These are phyloP conservation scores for Gelatoporia subvermispora DNA, from an alignment of 768 basidiomycete genomes.

Conservation along the genomic window DNA sequence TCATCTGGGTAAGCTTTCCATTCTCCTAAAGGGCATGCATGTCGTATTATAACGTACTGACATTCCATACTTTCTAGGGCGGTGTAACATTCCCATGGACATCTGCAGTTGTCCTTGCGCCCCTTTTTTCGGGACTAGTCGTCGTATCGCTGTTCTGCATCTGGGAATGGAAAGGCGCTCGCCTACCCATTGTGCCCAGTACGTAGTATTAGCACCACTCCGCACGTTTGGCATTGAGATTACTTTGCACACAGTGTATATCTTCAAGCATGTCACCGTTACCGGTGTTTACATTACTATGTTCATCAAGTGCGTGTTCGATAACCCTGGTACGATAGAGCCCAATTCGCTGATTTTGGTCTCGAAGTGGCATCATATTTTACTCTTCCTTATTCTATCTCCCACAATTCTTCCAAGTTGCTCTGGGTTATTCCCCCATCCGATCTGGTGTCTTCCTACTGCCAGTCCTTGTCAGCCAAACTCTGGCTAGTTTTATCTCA, in stretches of 20 bases:
- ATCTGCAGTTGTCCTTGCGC: slow-evolving; percentile 49
- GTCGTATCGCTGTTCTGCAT: slow-evolving; percentile 55
- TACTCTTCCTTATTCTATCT: slow-evolving; percentile 67
- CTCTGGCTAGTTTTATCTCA: slow-evolving; percentile 47
- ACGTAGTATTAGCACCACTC: slow-evolving; percentile 20
- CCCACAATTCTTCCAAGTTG: slow-evolving; percentile 74
- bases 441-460: slow-evolving; percentile 62
- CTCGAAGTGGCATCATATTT: slow-evolving; percentile 46
- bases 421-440: slow-evolving; percentile 60
- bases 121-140: slow-evolving; percentile 42
- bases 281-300: slow-evolving; percentile 64
- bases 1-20: slow-evolving; percentile 53
- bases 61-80: slow-evolving; percentile 36
- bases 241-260: slow-evolving; percentile 45
- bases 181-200: slow-evolving; percentile 72
- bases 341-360: not conserved
- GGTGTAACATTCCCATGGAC: slow-evolving; percentile 71
- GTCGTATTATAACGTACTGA: not conserved
- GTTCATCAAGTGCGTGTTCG: slow-evolving; percentile 51
- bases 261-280: slow-evolving; percentile 65
- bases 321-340: not conserved
- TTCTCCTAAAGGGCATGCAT: not conserved
- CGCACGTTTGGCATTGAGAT: not conserved
- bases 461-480: slow-evolving; percentile 63
- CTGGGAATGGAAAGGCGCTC: slow-evolving; percentile 71